Evolutionary conservation across 257 asterid genomes (phyloP).

Genomic region (Gentiana dahurica): DNA sequence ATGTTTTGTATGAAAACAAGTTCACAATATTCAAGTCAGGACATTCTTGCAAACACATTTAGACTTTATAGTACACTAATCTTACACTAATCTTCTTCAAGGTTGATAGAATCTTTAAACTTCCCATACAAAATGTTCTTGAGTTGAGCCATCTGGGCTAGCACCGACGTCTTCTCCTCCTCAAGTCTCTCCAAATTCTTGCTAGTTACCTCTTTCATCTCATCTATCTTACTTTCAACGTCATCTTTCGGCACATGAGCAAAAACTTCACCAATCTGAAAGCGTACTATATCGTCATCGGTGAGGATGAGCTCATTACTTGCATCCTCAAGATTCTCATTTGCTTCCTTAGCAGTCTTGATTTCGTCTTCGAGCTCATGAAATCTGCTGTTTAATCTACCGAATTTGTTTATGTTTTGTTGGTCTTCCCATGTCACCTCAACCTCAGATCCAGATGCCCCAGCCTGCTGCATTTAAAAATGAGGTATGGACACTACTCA

Average conservation of each 20-base stretch:
- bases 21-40: too few relatives aligned
- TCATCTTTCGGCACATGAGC: slow-evolving; percentile 78
- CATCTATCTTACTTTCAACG: slow-evolving; percentile 76
- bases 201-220: slow-evolving; percentile 57
- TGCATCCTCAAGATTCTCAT: slow-evolving; percentile 84
- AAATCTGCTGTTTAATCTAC: slow-evolving; percentile 74
- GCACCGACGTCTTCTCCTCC: slow-evolving; percentile 61
- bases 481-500: too few relatives aligned
- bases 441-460: slow-evolving; percentile 54
- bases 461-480: slow-evolving; percentile 28
- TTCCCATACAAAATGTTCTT: slow-evolving; percentile 72
- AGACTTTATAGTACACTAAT: too few relatives aligned
- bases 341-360: slow-evolving; percentile 76
- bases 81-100: slow-evolving; percentile 58
- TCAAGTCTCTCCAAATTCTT: slow-evolving; percentile 61
- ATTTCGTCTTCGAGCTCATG: slow-evolving; percentile 92
- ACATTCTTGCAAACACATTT: too few relatives aligned
- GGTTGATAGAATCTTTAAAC: slow-evolving; percentile 85
- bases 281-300: slow-evolving; percentile 75
- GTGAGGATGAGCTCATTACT: slow-evolving; percentile 86
- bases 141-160: slow-evolving; percentile 69
- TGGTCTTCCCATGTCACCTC: slow-evolving; percentile 98
- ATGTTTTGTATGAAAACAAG: too few relatives aligned
- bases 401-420: slow-evolving; percentile 87
- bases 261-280: slow-evolving; percentile 90